phyloP scores from a whole-genome alignment of 1,284 basidiomycete genomes.

The Amylostereum areolatum region DNA sequence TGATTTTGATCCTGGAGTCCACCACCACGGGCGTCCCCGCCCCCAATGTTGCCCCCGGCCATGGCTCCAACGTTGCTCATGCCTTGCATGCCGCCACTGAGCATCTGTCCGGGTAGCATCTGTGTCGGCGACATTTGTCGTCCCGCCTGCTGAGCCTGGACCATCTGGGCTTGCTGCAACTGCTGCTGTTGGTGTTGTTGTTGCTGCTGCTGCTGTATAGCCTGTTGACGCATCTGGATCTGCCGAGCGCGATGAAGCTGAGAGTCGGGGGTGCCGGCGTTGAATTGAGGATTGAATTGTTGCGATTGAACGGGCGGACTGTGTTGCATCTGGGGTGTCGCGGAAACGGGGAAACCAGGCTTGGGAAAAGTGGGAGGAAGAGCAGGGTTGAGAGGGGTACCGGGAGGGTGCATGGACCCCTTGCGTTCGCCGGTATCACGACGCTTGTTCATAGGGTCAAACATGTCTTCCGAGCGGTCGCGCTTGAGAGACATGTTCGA shows the following conservation, averaged over 20 bases:
- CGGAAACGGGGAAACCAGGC: conserved; percentile 8
- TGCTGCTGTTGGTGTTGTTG: conserved; percentile 20
- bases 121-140: conserved; percentile 40
- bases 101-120: conserved; percentile 6
- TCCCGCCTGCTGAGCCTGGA: conserved; percentile 12
- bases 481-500: conserved; percentile 42
- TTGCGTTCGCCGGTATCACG: conserved; percentile 65
- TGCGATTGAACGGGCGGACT: conserved; percentile 16
- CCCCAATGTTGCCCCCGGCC: conserved; percentile 3
- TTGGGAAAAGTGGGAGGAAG: conserved; percentile 7
- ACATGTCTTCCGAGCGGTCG: conserved; percentile 47
- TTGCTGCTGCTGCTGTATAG: conserved; percentile 23
- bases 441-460: conserved; percentile 45
- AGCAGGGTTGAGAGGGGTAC: conserved; percentile 17
- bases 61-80: conserved; percentile 2
- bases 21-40: neutral
- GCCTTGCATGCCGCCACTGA: neutral
- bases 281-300: conserved; percentile 12
- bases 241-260: conserved; percentile 38
- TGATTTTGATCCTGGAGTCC: conserved; percentile 3
- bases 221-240: conserved; percentile 39
- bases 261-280: conserved; percentile 26
- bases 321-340: conserved; percentile 5
- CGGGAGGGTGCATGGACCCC: conserved; percentile 17
- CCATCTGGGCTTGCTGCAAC: conserved; percentile 4